These are phyloP conservation scores for Phaeoacremonium minimum DNA, from an alignment of 2,329 filamentous ascomycete genomes.

Conservation along the genomic window DNA sequence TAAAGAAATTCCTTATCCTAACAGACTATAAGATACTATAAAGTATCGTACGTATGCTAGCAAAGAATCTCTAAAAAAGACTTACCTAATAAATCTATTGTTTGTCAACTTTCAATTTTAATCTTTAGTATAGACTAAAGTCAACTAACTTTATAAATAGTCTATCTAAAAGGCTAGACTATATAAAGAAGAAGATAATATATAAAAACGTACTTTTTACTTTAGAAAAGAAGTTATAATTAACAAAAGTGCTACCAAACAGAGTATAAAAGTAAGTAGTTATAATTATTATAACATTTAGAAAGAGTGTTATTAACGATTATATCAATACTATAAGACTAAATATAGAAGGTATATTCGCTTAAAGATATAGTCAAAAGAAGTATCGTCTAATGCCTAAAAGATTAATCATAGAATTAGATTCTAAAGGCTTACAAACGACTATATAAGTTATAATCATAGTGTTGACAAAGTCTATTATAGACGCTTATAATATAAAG, in stretches of 20 bases:
- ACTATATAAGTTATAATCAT: background rate
- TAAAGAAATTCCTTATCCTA: background rate
- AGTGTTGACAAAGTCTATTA: background rate
- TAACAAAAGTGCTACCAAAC: background rate
- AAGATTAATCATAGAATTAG: background rate
- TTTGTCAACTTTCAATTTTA: background rate
- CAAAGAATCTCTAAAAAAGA: background rate
- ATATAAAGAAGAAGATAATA: background rate
- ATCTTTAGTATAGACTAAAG: background rate
- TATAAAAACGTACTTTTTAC: background rate
- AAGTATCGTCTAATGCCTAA: background rate
- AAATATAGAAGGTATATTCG: background rate
- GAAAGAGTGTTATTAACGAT: background rate
- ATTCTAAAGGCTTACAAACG: background rate
- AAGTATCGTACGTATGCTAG: background rate
- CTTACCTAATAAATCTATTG: background rate
- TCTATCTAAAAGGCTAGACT: background rate
- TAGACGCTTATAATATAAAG: background rate
- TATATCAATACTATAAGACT: background rate
- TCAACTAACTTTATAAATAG: background rate
- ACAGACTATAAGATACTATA: background rate
- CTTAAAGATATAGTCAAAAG: too few relatives aligned
- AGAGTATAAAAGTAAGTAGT: background rate
- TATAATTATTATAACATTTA: background rate
- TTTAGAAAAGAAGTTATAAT: background rate